Conservation (phyloP, 257 asterid species). For the Petunia axillaris region DNA sequence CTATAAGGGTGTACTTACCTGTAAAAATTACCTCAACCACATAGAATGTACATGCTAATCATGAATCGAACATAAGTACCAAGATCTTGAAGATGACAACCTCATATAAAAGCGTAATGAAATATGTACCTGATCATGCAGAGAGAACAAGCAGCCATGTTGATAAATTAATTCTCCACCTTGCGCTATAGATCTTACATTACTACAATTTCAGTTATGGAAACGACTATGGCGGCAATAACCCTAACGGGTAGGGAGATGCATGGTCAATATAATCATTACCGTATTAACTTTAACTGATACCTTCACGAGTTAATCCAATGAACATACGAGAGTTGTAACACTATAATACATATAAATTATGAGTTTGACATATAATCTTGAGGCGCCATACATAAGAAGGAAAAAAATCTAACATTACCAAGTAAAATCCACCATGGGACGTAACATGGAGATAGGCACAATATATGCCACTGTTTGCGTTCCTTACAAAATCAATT, state of each 20-base stretch:
- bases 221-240: no score
- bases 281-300: not conserved
- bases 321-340: no score
- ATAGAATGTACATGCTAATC: not conserved
- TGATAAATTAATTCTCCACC: not conserved
- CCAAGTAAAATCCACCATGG: not conserved
- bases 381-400: not conserved
- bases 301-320: not conserved
- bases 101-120: not conserved
- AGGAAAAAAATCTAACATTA: not conserved
- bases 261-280: not conserved
- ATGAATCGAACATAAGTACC: not conserved
- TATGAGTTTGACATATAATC: not conserved
- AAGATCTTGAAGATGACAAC: not conserved
- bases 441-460: constrained; percentile 2
- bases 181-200: not conserved
- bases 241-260: not conserved
- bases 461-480: not conserved
- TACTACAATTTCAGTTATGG: not conserved
- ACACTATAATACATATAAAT: not conserved
- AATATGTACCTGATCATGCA: not conserved
- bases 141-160: not conserved
- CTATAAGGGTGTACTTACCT: not conserved
- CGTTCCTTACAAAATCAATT: not conserved
- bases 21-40: not conserved